Evolutionary conservation across 2,329 filamentous ascomycete species (phyloP), one percentile per base, ranked within the genome.

Genomic region (Beauveria bassiana): DNA sequence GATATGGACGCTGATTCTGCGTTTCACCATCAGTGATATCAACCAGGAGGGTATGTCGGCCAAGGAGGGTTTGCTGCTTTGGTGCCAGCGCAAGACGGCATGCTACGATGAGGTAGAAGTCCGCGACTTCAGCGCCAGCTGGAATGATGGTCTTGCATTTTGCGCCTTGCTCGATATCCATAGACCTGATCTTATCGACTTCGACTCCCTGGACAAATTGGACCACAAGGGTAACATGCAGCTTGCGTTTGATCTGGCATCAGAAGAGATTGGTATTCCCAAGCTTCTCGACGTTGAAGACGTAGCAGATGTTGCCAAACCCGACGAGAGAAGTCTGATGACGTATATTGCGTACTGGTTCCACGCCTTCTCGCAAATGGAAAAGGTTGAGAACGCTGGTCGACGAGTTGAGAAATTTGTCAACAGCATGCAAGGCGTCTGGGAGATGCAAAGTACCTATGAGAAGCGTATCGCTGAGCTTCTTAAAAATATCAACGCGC

Each of bases 311-410:
- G 93, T 99, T 31, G 84, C 92, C 26, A 96, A 95, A 77, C 95
- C 95, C 26, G 95, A 99, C 73, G 95, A 99, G 76, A 88, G 91
- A 68, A 96, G 90, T 73, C 82, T 99, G 72, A 99, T 99, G 95
- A 99, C 95, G 1, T 99, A 99, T 75, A 99, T 99, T 69, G 95
- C 95, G 66, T 99, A 99, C 79, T 99, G 95, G 95, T 99, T 99
- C 82, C 95, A 99, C 72, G 95, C 95, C 68, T 99, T 99, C 74
- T 98, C 93, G 34, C 93, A 98, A 71, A 96, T 99, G 87, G 95
- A 99, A 77, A 90, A 93, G 73, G 95, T 99, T 9, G 95, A 99
- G 75, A 99, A 99, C 72, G 95, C 95, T 4, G 95, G 95, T 5
- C 86, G 95, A 64, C 86, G 95, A 67, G 95, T 99, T 5, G 95